A percentile compares a stretch with the other conserved stretches of the same genome.
Evolutionary conservation across 768 basidiomycete genomes (phyloP).

Genomic region (Lentinula sp.): DNA sequence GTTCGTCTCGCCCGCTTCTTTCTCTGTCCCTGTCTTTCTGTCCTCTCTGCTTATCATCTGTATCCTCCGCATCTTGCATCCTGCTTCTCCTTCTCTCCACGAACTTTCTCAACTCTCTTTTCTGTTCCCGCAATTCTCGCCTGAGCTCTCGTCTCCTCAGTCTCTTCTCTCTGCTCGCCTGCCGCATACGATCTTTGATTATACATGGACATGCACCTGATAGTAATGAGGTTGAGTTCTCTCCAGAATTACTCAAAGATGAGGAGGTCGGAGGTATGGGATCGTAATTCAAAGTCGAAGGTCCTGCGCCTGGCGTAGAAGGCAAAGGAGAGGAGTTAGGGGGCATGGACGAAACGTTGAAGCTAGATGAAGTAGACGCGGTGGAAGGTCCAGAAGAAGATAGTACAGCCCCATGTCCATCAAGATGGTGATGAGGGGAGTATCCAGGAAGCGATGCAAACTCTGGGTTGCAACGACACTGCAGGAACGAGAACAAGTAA

Average conservation of each 20-base stretch:
- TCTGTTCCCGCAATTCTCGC: background rate
- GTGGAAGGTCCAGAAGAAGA: conserved; percentile 27
- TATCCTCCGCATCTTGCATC: background rate
- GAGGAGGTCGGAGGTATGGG: background rate
- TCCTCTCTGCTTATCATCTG: background rate
- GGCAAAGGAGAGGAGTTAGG: background rate
- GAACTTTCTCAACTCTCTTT: background rate
- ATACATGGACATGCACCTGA: background rate
- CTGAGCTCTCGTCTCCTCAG: background rate
- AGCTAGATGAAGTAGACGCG: conserved; percentile 17
- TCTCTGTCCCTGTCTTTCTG: background rate
- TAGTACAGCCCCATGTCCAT: conserved; percentile 14
- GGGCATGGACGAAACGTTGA: conserved; percentile 30
- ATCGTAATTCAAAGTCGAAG: background rate
- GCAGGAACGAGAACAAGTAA: background rate
- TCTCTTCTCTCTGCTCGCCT: background rate
- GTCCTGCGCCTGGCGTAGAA: background rate
- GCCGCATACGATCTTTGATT: background rate
- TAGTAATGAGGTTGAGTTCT: background rate
- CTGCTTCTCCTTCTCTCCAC: background rate
- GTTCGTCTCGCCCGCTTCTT: background rate
- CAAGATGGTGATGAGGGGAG: conserved; percentile 43
- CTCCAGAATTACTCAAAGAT: background rate
- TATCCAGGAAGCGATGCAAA: conserved; percentile 79
- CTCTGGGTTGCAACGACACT: conserved; percentile 81